Evolutionary conservation across 306 rosid species (phyloP).

Genomic region (Begonia fuchsioides): DNA sequence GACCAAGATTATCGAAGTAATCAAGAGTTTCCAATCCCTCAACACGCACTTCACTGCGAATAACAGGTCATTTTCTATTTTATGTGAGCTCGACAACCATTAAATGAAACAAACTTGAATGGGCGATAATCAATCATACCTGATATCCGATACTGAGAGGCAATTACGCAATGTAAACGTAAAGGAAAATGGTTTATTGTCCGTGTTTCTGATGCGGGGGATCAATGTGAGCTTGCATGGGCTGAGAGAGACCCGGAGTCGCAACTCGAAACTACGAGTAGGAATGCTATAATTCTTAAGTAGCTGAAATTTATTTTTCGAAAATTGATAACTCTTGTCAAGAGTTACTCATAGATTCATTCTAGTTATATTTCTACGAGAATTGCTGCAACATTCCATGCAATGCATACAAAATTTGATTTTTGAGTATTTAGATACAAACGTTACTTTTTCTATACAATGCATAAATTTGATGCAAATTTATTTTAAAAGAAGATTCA

Average conservation of each 20-base stretch:
- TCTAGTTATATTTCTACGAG: too few relatives aligned
- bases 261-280: slow-evolving; percentile 49
- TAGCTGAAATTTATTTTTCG: neutral
- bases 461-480: too few relatives aligned
- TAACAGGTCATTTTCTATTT: too few relatives aligned
- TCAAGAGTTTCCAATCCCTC: slow-evolving; percentile 85
- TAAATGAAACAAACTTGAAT: too few relatives aligned
- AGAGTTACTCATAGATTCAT: neutral
- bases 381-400: too few relatives aligned
- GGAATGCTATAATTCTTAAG: slow-evolving; percentile 2
- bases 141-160: slow-evolving; percentile 58
- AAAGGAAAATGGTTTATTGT: slow-evolving; percentile 43
- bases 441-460: too few relatives aligned
- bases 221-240: slow-evolving; percentile 52
- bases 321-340: neutral
- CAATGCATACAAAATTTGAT: too few relatives aligned
- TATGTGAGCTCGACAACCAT: too few relatives aligned
- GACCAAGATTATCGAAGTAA: slow-evolving; percentile 45
- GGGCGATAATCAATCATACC: slow-evolving; percentile 31
- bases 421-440: too few relatives aligned
- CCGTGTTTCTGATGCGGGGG: slow-evolving; percentile 50
- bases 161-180: slow-evolving; percentile 48
- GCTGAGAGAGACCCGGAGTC: slow-evolving; percentile 45
- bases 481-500: too few relatives aligned
- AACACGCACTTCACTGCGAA: slow-evolving; percentile 61